These are phyloP conservation scores for Alternaria postmessia DNA, from an alignment of 2,329 filamentous ascomycete species.

Conservation along the genomic window DNA sequence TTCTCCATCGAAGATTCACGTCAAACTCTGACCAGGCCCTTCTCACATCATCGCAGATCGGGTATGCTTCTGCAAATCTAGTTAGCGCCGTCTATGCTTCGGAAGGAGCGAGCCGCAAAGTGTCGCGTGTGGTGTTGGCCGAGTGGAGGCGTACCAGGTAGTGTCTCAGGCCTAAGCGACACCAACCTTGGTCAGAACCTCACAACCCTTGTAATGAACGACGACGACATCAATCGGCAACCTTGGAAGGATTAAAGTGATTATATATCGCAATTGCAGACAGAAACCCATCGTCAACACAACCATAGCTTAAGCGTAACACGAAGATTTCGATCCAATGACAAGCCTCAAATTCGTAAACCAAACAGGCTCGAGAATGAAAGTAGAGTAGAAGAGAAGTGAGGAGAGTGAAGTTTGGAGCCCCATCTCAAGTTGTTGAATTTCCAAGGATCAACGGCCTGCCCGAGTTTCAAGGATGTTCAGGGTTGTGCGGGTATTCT, in stretches of 20 bases:
- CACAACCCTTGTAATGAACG: not conserved
- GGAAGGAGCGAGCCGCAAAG: conserved; percentile 13
- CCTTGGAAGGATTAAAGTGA: not conserved
- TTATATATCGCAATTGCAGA: not conserved
- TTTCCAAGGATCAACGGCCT: not conserved
- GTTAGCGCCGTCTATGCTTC: conserved; percentile 16
- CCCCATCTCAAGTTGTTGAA: not conserved
- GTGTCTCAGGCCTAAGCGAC: conserved; percentile 3
- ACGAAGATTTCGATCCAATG: not conserved
- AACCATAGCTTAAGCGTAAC: not conserved
- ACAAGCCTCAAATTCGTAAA: not conserved
- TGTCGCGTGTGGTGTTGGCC: conserved; percentile 12
- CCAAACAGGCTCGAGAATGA: not conserved
- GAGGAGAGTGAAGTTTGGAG: not conserved
- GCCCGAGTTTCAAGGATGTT: not conserved
- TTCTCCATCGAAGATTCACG: conserved; percentile 18
- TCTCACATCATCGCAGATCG: conserved; percentile 13
- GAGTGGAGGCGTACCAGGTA: not conserved
- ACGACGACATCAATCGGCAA: not conserved
- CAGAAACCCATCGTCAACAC: not conserved
- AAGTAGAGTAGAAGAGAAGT: not conserved
- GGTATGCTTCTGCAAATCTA: conserved; percentile 13
- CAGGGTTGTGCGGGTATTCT: not conserved
- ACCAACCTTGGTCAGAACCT: not conserved
- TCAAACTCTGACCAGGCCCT: conserved; percentile 9